Evolutionary conservation across 257 asterid genomes (phyloP), one percentile per base, ranked within the genome.

Genomic region (Ligustrum vulgare): DNA sequence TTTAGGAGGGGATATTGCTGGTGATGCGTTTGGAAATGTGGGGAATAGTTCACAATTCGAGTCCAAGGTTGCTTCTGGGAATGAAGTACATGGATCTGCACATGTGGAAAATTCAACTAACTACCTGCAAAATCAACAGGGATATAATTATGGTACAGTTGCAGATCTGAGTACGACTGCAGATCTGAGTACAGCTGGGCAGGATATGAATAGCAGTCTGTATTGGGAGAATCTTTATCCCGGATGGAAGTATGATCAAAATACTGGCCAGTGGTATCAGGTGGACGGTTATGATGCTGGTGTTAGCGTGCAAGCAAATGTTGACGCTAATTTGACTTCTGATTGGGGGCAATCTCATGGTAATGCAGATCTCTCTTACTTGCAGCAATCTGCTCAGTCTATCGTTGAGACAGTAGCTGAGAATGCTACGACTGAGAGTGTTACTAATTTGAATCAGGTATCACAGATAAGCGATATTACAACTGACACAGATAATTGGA

Each of bases 221-320:
- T 85, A 89, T 78, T 87, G 97, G 96, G 99, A 95, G 77, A 88
- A 73, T 73, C 92, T 79, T 41, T 93, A 92, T 86, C 97, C 99
- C 0, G 97, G 99, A 45, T 95, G 99, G 99, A 91, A 84, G 82
- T 84, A 78, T 80, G 94, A 95, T 79, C 79, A 78, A 3, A 72
- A 56, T 77, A 88, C 94, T 47, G 96, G 97, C 64, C 91, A 91
- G 78, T 95, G 99, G 99, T 93, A 91, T 88, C 93, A 86, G 87
- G 78, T 89, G 47, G 92, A 84, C 81, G 88, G 80, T 65, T 84
- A 82, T 83, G 82, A 83, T 68, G 71, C 80, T 28, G 72, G 83
- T 49, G 69, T 79, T 43, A 76, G 77, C 79, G 75, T 67, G 67
- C 88, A 84, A 67, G 86, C 80, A 32, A 82, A 66, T 79, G 69